Evolutionary conservation across 139 green algal species (phyloP).

Genomic region (Diplosphaera chodatii): DNA sequence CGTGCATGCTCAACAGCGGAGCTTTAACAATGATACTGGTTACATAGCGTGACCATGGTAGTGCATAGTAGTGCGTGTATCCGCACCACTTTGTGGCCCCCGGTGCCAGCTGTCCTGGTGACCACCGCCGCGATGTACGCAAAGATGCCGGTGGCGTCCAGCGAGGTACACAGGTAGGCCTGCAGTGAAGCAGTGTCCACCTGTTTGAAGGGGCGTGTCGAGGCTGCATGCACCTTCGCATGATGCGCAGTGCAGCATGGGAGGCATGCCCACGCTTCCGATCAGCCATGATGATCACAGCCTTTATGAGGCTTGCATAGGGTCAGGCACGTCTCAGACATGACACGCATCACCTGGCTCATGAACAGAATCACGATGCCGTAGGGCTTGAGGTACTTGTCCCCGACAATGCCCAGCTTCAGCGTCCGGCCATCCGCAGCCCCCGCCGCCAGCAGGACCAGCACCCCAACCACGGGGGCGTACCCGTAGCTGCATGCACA

Average conservation of each 20-base stretch:
- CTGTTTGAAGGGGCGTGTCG: too few species aligned
- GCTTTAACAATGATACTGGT: too few species aligned
- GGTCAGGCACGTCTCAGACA: too few species aligned
- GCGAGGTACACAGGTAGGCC: conserved; percentile 32
- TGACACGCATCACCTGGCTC: background rate
- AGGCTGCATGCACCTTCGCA: too few species aligned
- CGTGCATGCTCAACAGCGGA: too few species aligned
- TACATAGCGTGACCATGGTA: too few species aligned
- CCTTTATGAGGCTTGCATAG: too few species aligned
- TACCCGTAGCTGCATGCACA: conserved; percentile 6
- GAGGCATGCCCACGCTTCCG: too few species aligned
- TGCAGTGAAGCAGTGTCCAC: too few species aligned
- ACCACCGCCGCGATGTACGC: conserved; percentile 29
- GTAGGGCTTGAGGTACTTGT: conserved; percentile 38
- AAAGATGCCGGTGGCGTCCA: conserved; percentile 37
- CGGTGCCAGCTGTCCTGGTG: conserved; percentile 11
- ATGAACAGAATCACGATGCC: conserved; percentile 31
- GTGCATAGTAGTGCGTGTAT: too few species aligned
- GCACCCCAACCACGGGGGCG: conserved; percentile 14
- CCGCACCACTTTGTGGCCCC: conserved; percentile 10
- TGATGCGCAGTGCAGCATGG: too few species aligned
- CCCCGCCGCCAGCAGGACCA: conserved; percentile 24
- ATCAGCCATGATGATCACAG: too few species aligned
- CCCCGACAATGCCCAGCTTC: conserved; percentile 21
- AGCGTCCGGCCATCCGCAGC: conserved; percentile 8